A percentile compares a stretch with the other conserved stretches of the same genome.
Evolutionary conservation across 805 yeast species (phyloP).

Genomic region (Teunomyces aglyptinius): DNA sequence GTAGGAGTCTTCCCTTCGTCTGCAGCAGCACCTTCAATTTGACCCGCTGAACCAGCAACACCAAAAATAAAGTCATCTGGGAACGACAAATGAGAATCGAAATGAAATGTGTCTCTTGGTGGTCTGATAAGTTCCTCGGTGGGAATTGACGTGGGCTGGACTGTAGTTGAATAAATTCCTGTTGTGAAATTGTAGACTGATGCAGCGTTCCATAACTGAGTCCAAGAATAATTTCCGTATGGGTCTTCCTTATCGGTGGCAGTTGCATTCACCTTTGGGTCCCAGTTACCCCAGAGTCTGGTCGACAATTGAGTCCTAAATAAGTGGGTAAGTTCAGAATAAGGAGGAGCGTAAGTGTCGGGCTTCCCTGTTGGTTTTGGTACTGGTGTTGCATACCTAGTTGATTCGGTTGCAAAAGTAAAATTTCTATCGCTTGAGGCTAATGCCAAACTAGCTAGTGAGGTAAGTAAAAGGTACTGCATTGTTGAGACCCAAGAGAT

Average conservation of each 20-base stretch:
- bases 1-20: constrained; percentile 32
- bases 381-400: constrained; percentile 1
- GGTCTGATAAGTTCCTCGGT: constrained; percentile 12
- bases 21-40: constrained; percentile 35
- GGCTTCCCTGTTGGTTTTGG: constrained; percentile 1
- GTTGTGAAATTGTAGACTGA: constrained; percentile 13
- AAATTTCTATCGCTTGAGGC: not conserved
- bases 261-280: constrained; percentile 10
- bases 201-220: constrained; percentile 14
- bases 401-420: not conserved
- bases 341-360: constrained; percentile 3
- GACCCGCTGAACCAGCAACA: constrained; percentile 35
- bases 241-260: constrained; percentile 19
- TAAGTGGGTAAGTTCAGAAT: not conserved
- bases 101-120: constrained; percentile 15
- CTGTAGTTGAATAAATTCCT: constrained; percentile 6
- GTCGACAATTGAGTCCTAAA: constrained; percentile 6
- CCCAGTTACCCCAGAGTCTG: constrained; percentile 19
- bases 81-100: constrained; percentile 12
- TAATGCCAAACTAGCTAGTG: not conserved
- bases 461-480: not conserved
- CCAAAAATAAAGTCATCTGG: constrained; percentile 23
- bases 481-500: not conserved
- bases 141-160: constrained; percentile 19
- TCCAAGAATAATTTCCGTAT: constrained; percentile 21